Base-by-base conservation (phyloP, 208 protist genomes). In the Vickermania ingenoplastis region DNA sequence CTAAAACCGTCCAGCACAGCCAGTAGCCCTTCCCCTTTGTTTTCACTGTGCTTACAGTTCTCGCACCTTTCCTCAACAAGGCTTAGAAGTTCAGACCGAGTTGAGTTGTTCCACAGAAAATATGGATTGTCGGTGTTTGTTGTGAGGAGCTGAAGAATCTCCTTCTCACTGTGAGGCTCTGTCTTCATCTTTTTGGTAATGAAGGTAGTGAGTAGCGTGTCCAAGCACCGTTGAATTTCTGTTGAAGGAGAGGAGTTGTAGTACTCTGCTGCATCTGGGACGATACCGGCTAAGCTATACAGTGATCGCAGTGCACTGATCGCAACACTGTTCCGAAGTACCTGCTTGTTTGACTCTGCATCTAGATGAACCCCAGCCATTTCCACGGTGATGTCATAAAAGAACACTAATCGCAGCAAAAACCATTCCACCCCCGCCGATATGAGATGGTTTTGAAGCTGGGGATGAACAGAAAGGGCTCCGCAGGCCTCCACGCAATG, bases 311-410 rank as follows among this genome's bases (percentile, higher is more conserved):
- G 62, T 22, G 91, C 84, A 30, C 76, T 71, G 11, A 87, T 52
- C 1, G 91, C 86, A 2, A 79, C 71, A n/a, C 61, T 54, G 61
- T 96, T 96, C 1, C 71, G 61, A 41, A 88, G 89, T 31, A 92
- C 74, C 65, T 97, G 92, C 49, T 50, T 63, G 71, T 96, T 90
- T 52, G 77, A 77, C 21, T 79, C 76, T 50, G 91, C 89, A 22
- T 78, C 53, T 25, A 90, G 65, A 31, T 72, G 77, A 31, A 71
- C 63, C 22, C 75, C 89, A 13, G 71, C 80, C 26, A 83, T 75
- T 17, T 89, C 72, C 2, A 98, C 59, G 23, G 95, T 97, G 41
- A 75, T 71, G 68, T 98, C 95, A 69, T 97, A 98, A 2, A 65
- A 55, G 51, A 98, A 93, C 13, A 98, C 65, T 3, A 79, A 75